These are phyloP conservation scores for Rhizopus microsporus DNA, from an alignment of 371 early-diverging fungal species.

Conservation along the genomic window DNA sequence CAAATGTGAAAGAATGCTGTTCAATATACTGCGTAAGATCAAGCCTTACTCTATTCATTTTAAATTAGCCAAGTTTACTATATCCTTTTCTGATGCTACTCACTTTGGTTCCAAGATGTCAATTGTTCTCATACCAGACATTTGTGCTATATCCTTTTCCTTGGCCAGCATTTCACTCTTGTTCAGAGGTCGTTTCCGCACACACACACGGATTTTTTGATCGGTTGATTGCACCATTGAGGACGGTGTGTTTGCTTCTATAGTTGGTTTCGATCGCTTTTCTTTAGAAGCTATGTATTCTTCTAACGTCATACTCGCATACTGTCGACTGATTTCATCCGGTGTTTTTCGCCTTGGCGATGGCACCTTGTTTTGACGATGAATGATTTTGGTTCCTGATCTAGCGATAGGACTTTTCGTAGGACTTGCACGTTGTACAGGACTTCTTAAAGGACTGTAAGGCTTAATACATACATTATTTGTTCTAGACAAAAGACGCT, in stretches of 20 bases:
- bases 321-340: neutral
- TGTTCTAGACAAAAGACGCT: neutral
- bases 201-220: slow-evolving; percentile 94
- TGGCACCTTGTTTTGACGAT: neutral
- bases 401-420: neutral
- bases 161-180: slow-evolving; percentile 72
- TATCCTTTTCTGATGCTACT: slow-evolving; percentile 12
- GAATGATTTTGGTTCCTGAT: neutral
- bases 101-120: slow-evolving; percentile 90
- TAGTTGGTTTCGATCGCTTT: neutral
- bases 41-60: slow-evolving; percentile 70
- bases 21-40: slow-evolving; percentile 95
- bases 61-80: neutral
- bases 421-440: neutral
- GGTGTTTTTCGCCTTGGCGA: neutral
- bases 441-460: slow-evolving; percentile 1
- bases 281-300: neutral
- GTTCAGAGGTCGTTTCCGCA: slow-evolving; percentile 93
- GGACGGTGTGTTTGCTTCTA: neutral
- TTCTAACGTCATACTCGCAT: neutral
- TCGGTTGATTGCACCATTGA: slow-evolving; percentile 1
- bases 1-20: slow-evolving; percentile 93
- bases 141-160: slow-evolving; percentile 82
- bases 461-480: neutral
- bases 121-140: slow-evolving; percentile 67